Percentiles rank a stretch among this genome's conserved stretches.
Conservation (phyloP, 805 yeast species). For the Saccharomycopsis sp. region DNA sequence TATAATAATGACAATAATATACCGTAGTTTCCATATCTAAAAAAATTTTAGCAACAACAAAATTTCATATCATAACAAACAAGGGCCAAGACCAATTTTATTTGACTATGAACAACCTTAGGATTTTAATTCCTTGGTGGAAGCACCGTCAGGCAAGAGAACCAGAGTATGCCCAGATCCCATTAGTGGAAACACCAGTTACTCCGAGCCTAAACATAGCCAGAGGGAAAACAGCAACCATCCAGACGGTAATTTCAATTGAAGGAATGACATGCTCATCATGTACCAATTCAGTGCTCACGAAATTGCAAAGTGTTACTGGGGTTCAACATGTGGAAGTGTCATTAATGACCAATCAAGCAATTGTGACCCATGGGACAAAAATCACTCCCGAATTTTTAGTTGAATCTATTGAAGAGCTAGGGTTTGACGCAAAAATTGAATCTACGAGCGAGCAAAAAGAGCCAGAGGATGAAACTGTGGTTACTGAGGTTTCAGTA, state of each 20-base stretch:
- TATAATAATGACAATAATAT: too few relatives aligned
- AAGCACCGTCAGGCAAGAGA: background rate
- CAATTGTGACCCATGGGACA: constrained; percentile 44
- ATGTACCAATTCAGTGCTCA: constrained; percentile 63
- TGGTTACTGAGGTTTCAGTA: constrained; percentile 20
- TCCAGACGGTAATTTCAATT: constrained; percentile 20
- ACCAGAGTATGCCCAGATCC: constrained; percentile 3
- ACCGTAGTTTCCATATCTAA: too few relatives aligned
- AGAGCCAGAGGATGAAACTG: background rate
- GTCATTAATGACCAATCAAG: constrained; percentile 73
- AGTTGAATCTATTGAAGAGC: constrained; percentile 58
- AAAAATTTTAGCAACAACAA: too few relatives aligned
- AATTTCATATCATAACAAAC: too few relatives aligned
- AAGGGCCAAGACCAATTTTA: too few relatives aligned
- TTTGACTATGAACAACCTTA: background rate
- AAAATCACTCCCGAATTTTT: constrained; percentile 32
- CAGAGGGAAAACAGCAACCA: background rate
- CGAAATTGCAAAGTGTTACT: constrained; percentile 44
- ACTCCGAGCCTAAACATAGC: background rate
- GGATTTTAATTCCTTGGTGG: background rate
- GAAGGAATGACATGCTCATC: constrained; percentile 91
- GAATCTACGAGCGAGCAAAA: background rate
- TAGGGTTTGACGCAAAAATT: constrained; percentile 57
- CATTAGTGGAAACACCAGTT: constrained; percentile 2
- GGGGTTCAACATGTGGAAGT: constrained; percentile 39